Percentiles rank a stretch among this genome's conserved stretches.
phyloP scores from a whole-genome alignment of 768 basidiomycete genomes.

The Mycena rosella region DNA sequence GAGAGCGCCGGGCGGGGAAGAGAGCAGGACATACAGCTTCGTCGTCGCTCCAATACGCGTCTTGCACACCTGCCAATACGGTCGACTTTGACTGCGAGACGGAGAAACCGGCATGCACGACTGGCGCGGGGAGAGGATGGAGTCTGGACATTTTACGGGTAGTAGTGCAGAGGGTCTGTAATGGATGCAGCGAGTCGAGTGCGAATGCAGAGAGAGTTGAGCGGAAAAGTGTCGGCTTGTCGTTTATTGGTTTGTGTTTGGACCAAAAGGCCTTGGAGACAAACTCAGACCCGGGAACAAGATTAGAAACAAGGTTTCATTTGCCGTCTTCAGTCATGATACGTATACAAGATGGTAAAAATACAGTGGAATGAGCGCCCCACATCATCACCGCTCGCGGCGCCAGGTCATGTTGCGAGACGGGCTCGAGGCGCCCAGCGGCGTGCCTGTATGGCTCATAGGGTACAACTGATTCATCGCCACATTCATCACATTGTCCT shows the following conservation, averaged over 20 bases:
- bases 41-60: conserved; percentile 98
- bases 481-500: conserved; percentile 21
- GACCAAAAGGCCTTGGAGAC: too few relatives aligned
- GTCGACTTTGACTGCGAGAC: conserved; percentile 86
- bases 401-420: conserved; percentile 30
- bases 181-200: neutral
- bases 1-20: conserved; percentile 28
- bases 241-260: too few relatives aligned
- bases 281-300: too few relatives aligned
- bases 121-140: conserved; percentile 79
- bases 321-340: too few relatives aligned
- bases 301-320: too few relatives aligned
- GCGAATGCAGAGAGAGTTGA: too few relatives aligned
- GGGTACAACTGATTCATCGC: conserved; percentile 30
- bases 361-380: conserved; percentile 4
- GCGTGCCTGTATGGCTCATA: conserved; percentile 28
- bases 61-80: conserved; percentile 90
- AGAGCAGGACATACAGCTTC: conserved; percentile 70
- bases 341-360: too few relatives aligned
- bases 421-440: conserved; percentile 4
- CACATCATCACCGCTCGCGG: conserved; percentile 17
- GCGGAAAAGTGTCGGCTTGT: too few relatives aligned
- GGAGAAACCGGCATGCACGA: conserved; percentile 77
- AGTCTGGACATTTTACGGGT: conserved; percentile 53
- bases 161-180: neutral